A percentile compares a stretch with the other conserved stretches of the same genome.
Conservation (phyloP, 2,329 filamentous ascomycete species). For the Harringtonia aguacate region DNA sequence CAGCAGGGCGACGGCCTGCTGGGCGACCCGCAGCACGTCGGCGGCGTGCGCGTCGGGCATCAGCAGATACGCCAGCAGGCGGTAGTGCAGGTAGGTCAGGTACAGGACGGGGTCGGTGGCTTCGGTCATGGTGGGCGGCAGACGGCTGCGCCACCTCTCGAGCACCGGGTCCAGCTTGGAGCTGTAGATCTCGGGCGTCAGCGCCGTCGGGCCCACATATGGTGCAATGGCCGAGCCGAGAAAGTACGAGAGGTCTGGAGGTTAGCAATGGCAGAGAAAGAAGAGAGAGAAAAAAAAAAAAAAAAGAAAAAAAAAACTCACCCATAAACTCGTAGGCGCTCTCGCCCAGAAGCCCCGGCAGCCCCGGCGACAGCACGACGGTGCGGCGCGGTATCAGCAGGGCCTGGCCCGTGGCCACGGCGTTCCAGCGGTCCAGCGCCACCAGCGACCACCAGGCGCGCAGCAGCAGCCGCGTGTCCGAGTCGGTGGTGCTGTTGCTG, state of each 20-base stretch:
- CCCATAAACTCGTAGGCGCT: constrained; percentile 53
- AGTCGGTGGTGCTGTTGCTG: constrained; percentile 23
- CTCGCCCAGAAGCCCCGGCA: constrained; percentile 51
- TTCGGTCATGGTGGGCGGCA: constrained; percentile 46
- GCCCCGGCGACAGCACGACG: constrained; percentile 46
- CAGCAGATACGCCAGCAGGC: constrained; percentile 52
- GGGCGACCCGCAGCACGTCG: constrained; percentile 50
- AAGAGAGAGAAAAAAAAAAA: neutral
- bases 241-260: constrained; percentile 14
- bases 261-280: neutral
- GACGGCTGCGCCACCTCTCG: constrained; percentile 55
- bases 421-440: constrained; percentile 63
- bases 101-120: constrained; percentile 45
- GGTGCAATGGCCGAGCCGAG: constrained; percentile 34
- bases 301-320: constrained; percentile 29
- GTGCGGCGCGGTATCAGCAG: constrained; percentile 52
- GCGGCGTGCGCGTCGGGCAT: constrained; percentile 42
- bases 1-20: constrained; percentile 48
- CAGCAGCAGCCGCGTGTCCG: constrained; percentile 49
- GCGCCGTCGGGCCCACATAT: constrained; percentile 22
- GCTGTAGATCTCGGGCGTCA: constrained; percentile 28
- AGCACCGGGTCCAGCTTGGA: constrained; percentile 47
- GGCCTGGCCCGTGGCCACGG: constrained; percentile 54
- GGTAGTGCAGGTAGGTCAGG: constrained; percentile 60
- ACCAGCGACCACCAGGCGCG: constrained; percentile 65